Evolutionary conservation across 139 green algal genomes (phyloP).

Genomic region (Pleodorina starrii): DNA sequence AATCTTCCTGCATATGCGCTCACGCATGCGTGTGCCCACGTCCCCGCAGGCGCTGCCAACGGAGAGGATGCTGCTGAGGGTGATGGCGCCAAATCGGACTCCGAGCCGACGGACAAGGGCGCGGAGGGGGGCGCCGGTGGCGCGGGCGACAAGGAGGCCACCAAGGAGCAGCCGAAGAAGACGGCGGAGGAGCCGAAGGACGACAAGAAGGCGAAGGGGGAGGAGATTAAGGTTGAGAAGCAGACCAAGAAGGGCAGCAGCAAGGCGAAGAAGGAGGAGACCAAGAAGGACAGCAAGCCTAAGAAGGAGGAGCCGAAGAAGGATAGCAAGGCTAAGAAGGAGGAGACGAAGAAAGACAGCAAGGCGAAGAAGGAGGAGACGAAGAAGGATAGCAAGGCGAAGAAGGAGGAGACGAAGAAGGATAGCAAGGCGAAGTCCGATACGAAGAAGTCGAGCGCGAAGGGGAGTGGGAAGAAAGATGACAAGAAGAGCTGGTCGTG

Average conservation of each 20-base stretch:
- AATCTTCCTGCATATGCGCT: no score
- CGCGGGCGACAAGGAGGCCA: neutral
- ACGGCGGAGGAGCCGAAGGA: neutral
- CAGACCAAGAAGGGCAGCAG: conserved; percentile 10
- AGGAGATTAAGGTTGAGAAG: neutral
- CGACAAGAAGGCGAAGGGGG: neutral
- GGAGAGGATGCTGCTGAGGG: neutral
- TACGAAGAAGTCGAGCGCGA: neutral
- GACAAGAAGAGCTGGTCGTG: conserved; percentile 2
- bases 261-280: conserved; percentile 17
- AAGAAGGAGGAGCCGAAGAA: conserved; percentile 29
- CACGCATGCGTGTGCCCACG: no score
- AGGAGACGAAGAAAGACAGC: conserved; percentile 18
- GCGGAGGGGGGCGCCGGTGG: neutral
- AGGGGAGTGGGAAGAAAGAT: neutral
- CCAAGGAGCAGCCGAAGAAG: conserved; percentile 9
- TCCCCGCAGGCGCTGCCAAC: neutral
- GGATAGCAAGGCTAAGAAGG: conserved; percentile 36
- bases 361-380: conserved; percentile 3
- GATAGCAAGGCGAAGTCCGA: neutral
- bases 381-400: conserved; percentile 1
- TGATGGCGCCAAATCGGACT: conserved; percentile 16
- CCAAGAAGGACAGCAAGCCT: conserved; percentile 16
- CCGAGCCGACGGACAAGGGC: conserved; percentile 2
- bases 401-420: conserved; percentile 31